phyloP scores from a whole-genome alignment of 1,139 yeast species.

The Scheffersomyces stambukii region DNA sequence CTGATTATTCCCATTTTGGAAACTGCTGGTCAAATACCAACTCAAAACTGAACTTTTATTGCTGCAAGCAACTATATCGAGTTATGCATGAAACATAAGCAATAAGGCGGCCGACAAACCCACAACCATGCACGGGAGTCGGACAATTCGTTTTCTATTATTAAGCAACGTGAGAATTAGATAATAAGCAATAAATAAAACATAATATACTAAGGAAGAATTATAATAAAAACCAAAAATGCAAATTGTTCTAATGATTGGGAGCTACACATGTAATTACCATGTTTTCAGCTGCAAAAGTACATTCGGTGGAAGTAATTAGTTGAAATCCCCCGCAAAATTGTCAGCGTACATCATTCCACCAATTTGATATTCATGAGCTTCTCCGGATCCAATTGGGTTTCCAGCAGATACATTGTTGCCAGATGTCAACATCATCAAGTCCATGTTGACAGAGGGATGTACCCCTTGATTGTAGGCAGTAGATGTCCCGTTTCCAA shows the following conservation, averaged over 20 bases:
- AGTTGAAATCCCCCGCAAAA: slow-evolving; percentile 5
- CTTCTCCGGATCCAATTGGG: slow-evolving; percentile 1
- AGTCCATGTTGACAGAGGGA: slow-evolving; percentile 15
- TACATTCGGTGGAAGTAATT: no score
- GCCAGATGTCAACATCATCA: slow-evolving; percentile 11
- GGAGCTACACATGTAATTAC: neutral
- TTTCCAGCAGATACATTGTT: neutral
- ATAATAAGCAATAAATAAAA: no score
- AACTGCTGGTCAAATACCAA: no score
- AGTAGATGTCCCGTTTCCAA: no score
- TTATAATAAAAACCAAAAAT: slow-evolving; percentile 1
- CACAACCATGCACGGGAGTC: no score
- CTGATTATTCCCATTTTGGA: no score
- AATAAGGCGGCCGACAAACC: no score
- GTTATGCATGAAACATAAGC: no score
- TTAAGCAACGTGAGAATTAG: no score
- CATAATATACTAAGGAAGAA: neutral
- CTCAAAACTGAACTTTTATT: no score
- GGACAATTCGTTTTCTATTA: no score
- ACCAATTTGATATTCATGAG: slow-evolving; percentile 11
- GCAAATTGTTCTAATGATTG: neutral
- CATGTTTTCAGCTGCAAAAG: neutral
- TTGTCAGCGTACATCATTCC: slow-evolving; percentile 11
- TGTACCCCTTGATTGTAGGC: slow-evolving; percentile 7
- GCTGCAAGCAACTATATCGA: no score